Base-by-base conservation (phyloP, 371 early-diverging fungal genomes). In the Catenaria anguillulae region DNA sequence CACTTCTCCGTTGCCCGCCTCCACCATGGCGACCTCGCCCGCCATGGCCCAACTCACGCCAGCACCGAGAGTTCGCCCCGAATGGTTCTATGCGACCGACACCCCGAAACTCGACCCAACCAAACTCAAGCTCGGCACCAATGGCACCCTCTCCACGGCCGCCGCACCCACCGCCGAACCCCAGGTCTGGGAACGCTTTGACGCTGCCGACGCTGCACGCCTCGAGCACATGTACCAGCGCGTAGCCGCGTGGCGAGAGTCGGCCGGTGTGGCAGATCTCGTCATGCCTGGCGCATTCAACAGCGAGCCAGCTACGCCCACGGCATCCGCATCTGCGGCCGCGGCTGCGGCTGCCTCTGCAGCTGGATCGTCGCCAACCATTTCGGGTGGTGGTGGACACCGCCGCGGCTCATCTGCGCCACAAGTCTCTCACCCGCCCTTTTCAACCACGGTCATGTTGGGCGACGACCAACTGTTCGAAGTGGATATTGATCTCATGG, bases 391-490 rank as follows among this genome's bases (percentile, higher is more conserved):
- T 23, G 15, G 24, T 31, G 2, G 10, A 4, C 52, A 12, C 8
- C 29, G 52, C 52, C 29, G 29, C 5, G 52, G 29, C 17, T 10
- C 52, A 0, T 26, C 52, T 29, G 13, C 31, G 15, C 15, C 52
- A 10, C 29, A 50, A 31, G 13, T 13, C 29, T 26, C 10, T 8
- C 10, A 24, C 19, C 58, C 58, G 36, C 58, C 58, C 6, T 58
- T 58, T 31, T 8, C 24, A 34, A 33, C 58, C 24, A 4, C 35
- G n/a, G 74, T 82, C 15, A 26, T 50, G 29, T 80, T 78, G n/a
- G 81, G 79, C 62, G 88, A 90, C 63, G 88, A 89, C 65, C 73
- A 83, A 60, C 73, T 90, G 56, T 87, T 81, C 70, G 86, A 89
- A 66, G 88, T 85, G 31, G 80, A 87, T 67, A 81, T 89, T 24